A percentile compares a stretch with the other conserved stretches of the same genome.
phyloP scores from a whole-genome alignment of 1,284 basidiomycete species.

The Rhizoctonia solani region DNA sequence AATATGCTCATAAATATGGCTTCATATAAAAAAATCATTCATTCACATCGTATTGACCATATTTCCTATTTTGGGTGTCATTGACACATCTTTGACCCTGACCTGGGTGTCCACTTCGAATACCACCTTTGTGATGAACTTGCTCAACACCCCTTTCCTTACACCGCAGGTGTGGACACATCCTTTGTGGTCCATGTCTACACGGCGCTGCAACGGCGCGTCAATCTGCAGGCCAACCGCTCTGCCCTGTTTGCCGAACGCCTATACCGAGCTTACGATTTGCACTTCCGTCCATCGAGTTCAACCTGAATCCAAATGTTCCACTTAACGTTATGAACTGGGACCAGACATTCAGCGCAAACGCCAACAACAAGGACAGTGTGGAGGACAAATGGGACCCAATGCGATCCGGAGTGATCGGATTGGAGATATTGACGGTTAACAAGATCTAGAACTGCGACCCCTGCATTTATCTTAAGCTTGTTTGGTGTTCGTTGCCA shows the following conservation, averaged over 20 bases:
- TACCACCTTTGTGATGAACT: background rate
- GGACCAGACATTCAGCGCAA: background rate
- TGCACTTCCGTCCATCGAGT: background rate
- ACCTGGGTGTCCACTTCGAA: background rate
- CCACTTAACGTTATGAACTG: background rate
- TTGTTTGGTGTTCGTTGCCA: background rate
- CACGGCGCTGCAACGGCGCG: slow-evolving; percentile 12
- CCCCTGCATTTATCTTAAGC: background rate
- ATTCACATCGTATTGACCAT: no score
- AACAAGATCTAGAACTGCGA: background rate
- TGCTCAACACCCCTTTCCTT: background rate
- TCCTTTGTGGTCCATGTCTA: slow-evolving; percentile 27
- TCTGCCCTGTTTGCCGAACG: slow-evolving; percentile 21
- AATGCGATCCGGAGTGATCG: slow-evolving; percentile 9
- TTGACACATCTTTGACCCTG: background rate
- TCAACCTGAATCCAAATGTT: background rate
- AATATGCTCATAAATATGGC: background rate
- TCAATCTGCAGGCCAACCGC: background rate
- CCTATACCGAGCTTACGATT: slow-evolving; percentile 17
- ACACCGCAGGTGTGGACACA: slow-evolving; percentile 14
- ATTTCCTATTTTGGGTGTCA: no score
- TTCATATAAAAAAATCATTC: no score
- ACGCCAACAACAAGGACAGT: no score
- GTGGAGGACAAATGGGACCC: background rate
- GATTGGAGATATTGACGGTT: slow-evolving; percentile 19